Conservation (phyloP, 352 stramenopile species). For the Phytophthora quininea region DNA sequence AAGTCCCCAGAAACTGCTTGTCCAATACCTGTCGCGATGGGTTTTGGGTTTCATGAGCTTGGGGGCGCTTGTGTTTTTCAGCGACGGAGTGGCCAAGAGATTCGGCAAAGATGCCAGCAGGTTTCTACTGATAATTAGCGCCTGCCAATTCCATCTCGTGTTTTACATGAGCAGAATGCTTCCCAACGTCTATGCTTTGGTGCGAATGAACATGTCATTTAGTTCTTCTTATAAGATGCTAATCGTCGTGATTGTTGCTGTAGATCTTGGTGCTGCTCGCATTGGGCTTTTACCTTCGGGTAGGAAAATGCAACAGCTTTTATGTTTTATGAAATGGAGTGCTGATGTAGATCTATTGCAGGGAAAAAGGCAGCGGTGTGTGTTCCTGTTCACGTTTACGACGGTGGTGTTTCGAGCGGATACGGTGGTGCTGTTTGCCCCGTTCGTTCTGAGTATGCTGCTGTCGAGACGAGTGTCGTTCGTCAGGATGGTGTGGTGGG, state of each 20-base stretch:
- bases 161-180: slow-evolving; percentile 98
- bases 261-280: slow-evolving; percentile 71
- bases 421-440: slow-evolving; percentile 95
- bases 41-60: slow-evolving; percentile 68
- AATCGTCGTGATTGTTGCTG: slow-evolving; percentile 1
- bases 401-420: slow-evolving; percentile 98
- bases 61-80: slow-evolving; percentile 65
- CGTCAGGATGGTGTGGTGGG: slow-evolving; percentile 79
- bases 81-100: slow-evolving; percentile 51
- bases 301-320: slow-evolving; percentile 14
- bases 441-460: slow-evolving; percentile 92
- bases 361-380: slow-evolving; percentile 46
- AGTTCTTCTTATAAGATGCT: slow-evolving; percentile 11
- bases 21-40: slow-evolving; percentile 70
- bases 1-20: slow-evolving; percentile 45
- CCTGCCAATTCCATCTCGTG: slow-evolving; percentile 96
- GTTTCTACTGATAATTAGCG: slow-evolving; percentile 90
- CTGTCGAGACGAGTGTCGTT: slow-evolving; percentile 71
- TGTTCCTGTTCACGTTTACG: slow-evolving; percentile 91
- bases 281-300: slow-evolving; percentile 66
- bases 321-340: neutral
- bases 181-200: slow-evolving; percentile 97
- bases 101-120: slow-evolving; percentile 64
- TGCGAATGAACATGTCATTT: slow-evolving; percentile 31
- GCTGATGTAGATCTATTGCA: slow-evolving; percentile 17